Base-by-base conservation (phyloP, 1,284 basidiomycete genomes). In the Sanghuangporus sanghuang region DNA sequence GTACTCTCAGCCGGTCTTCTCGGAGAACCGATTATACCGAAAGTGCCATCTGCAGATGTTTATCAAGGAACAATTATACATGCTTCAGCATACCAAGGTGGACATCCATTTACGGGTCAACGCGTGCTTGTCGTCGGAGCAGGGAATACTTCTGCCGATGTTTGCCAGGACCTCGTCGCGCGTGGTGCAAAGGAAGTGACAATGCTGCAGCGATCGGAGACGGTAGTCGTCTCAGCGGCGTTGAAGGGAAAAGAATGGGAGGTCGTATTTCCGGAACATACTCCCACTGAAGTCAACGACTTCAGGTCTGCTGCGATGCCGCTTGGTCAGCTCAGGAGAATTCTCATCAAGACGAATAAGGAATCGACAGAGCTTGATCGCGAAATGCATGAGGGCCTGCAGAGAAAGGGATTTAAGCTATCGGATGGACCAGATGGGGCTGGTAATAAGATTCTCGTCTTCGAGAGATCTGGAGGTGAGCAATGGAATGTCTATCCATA, bases 271-370 rank as follows among this genome's bases (percentile, higher is more conserved):
- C 77, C 77, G n/a, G 75, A 78, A 60, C 76, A 73, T 21, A 73
- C 76, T 5, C 77, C 81, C 1, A 66, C 73, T 1, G 76, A 79
- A 4, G 71, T 79, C 5, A 74, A 77, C 35, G 83, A 86, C 70
- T 74, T 85, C 60, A 76, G 76, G 65, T 71, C 74, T 49, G 71
- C 72, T 12, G 72, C 77, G 6, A 72, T 74, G 32, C 82, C 83
- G 1, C 62, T 79, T 35, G 69, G 70, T 1, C 68, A 80, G 7
- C 66, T 75, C 60, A 76, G 72, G 67, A 69, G 74, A 59, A 68
- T 78, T 59, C 65, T 75, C 62, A 74, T 71, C 57, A 71, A 69
- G 11, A 68, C 68, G 1, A 73, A 75, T 63, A 62, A 70, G 27
- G 44, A 68, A 50, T 67, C 73, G 39, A 68, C 70, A 23, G 70